Conservation (phyloP, 305 asterid species). For the Fraxinus albicans region DNA sequence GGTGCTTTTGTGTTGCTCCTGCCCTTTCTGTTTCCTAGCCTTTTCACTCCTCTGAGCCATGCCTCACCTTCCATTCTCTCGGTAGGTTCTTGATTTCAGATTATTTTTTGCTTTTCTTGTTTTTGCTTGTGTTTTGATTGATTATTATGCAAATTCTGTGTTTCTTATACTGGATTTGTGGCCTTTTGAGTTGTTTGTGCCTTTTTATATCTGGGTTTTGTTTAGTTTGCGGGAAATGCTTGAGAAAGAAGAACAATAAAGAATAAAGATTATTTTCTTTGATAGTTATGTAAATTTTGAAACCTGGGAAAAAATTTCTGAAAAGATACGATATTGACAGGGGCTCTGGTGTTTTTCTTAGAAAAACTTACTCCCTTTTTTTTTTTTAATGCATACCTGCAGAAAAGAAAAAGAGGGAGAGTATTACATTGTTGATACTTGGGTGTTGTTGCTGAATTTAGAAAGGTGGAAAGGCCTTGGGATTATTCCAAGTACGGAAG, state of each 20-base stretch:
- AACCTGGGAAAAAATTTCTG: slow-evolving; percentile 10
- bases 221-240: slow-evolving; percentile 14
- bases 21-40: slow-evolving; percentile 51
- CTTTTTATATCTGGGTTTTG: slow-evolving; percentile 25
- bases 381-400: not conserved
- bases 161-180: not conserved
- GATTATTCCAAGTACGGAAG: slow-evolving; percentile 15
- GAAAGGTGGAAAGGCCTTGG: slow-evolving; percentile 10
- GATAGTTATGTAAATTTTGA: slow-evolving; percentile 14
- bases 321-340: slow-evolving; percentile 20
- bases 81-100: slow-evolving; percentile 46
- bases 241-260: not conserved
- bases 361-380: not conserved
- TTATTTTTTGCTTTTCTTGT: slow-evolving; percentile 2
- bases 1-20: slow-evolving; percentile 63
- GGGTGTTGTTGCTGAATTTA: slow-evolving; percentile 20
- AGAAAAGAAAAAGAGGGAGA: not conserved
- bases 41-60: slow-evolving; percentile 59
- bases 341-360: not conserved
- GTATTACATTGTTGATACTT: not conserved
- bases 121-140: not conserved
- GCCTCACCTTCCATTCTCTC: slow-evolving; percentile 71
- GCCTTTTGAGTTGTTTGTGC: not conserved
- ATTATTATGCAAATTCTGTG: slow-evolving; percentile 22
- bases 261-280: not conserved